Evolutionary conservation across 495 filamentous ascomycete species (phyloP).

Genomic region (Pseudoneurospora amorphoporcata): DNA sequence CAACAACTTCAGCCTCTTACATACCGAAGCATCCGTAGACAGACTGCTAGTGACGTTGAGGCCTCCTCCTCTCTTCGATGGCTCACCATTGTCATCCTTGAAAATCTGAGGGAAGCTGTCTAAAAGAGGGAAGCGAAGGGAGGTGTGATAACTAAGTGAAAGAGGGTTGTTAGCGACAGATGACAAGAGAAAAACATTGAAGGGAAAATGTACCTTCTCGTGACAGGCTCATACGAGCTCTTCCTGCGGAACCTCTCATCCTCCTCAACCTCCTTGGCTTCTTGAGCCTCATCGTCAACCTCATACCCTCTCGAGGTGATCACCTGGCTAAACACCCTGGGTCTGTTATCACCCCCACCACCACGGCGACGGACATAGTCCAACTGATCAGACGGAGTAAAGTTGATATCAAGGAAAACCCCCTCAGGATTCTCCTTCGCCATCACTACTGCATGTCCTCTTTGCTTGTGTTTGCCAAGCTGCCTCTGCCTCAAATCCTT

Average conservation of each 20-base stretch:
- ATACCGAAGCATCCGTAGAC: conserved; percentile 63
- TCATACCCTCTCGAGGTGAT: conserved; percentile 12
- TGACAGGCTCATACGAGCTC: conserved; percentile 15
- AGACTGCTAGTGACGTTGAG: conserved; percentile 54
- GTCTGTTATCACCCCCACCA: conserved; percentile 7
- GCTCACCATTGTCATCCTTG: conserved; percentile 27
- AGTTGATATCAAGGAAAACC: conserved; percentile 15
- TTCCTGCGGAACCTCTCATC: conserved; percentile 5
- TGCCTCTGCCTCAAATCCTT: neutral
- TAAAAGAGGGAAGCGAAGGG: conserved; percentile 62
- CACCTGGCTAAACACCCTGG: conserved; percentile 22
- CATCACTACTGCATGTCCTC: neutral
- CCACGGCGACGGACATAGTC: conserved; percentile 4
- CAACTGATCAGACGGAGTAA: conserved; percentile 18
- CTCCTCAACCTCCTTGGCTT: conserved; percentile 8
- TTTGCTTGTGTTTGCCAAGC: neutral
- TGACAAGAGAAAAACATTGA: neutral
- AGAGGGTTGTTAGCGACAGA: neutral
- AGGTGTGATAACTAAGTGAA: conserved; percentile 30
- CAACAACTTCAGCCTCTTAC: conserved; percentile 54
- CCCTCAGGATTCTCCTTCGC: conserved; percentile 11
- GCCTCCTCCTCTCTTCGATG: conserved; percentile 20
- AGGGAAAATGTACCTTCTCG: conserved; percentile 11
- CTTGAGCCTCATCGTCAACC: conserved; percentile 3
- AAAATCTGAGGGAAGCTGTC: conserved; percentile 74